These are phyloP conservation scores for Chaetomium tenue DNA, from an alignment of 495 filamentous ascomycete species.

Conservation along the genomic window DNA sequence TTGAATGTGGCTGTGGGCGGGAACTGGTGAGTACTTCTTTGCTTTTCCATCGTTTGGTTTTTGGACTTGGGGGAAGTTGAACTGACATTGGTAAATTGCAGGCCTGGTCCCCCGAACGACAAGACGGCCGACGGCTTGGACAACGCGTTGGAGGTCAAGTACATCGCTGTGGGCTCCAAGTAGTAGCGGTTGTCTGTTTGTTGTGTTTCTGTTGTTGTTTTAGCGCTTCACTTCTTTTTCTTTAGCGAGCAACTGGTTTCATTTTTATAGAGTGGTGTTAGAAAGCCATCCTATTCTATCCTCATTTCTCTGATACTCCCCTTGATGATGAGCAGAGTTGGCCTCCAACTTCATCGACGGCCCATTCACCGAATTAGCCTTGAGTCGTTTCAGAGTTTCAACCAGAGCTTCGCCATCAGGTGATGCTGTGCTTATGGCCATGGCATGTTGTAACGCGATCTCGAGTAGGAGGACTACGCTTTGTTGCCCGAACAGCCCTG, in stretches of 20 bases:
- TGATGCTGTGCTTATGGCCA: background rate
- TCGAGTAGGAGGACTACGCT: slow-evolving; percentile 14
- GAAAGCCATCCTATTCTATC: too few relatives aligned
- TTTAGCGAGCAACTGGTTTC: background rate
- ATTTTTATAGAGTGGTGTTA: background rate
- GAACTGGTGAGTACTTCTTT: slow-evolving; percentile 35
- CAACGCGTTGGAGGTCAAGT: slow-evolving; percentile 9
- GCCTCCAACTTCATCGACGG: too few relatives aligned
- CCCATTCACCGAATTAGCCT: background rate
- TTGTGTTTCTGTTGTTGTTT: background rate
- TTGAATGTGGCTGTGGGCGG: slow-evolving; percentile 51
- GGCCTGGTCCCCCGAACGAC: background rate
- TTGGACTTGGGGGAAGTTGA: background rate
- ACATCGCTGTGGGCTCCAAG: background rate
- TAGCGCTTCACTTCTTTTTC: background rate
- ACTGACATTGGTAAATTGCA: background rate
- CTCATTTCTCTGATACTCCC: too few relatives aligned
- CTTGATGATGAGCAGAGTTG: too few relatives aligned
- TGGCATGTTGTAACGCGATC: slow-evolving; percentile 6
- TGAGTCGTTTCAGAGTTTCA: background rate
- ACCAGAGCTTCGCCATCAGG: background rate
- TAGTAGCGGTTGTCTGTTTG: background rate
- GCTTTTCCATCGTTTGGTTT: background rate
- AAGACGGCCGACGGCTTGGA: background rate
- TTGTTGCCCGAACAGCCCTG: slow-evolving; percentile 17